Evolutionary conservation across 1,284 basidiomycete genomes (phyloP), one percentile per base, ranked within the genome.

Genomic region (Cronartium ribicola): DNA sequence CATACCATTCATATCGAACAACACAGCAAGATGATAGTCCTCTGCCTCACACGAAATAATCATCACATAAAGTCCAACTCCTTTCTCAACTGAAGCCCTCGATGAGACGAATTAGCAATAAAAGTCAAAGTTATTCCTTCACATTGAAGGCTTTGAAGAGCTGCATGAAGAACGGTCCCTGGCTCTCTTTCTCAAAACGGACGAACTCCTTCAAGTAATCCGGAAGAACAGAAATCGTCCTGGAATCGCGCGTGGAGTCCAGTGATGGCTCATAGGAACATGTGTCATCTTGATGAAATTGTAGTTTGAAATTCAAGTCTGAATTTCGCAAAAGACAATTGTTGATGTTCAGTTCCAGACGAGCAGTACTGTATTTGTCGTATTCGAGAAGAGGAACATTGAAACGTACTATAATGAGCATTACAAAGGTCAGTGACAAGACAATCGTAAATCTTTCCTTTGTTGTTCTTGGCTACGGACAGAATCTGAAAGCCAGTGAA

Each of bases 231-330:
- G 65, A 37, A 22, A 66, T 67, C 17, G 71, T 74, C 29, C 4
- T 43, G 10, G 64, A 51, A 63, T 74, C 71, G 17, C 71, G 39
- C 29, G 66, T 55, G 14, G 37, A 40, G 36, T 74, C 71, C 43
- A 74, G 13, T 20, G 65, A 60, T 36, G 71, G 71, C 1, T 43
- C 41, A 40, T 61, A 74, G 29, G 71, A 66, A 20, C 43, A 67
- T 5, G 65, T 74, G 11, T 39, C 43, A 66, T 74, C 71, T 3
- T 64, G 44, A 67, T 74, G 71, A 48, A 61, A 44, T 51, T 74
- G 71, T 17, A 74, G 40, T 61, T 74, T 74, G 43, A 74, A 74
- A 63, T 64, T 48, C 39, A 71, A 65, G 4, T 60, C 69, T 74
- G 17, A n/a, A 44, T 20, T 46, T 4, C 39, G 46, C 46, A 20